Percentiles rank a stretch among this genome's conserved stretches.
Conservation (phyloP, 2,329 filamentous ascomycete species). For the Venturia pyrina region DNA sequence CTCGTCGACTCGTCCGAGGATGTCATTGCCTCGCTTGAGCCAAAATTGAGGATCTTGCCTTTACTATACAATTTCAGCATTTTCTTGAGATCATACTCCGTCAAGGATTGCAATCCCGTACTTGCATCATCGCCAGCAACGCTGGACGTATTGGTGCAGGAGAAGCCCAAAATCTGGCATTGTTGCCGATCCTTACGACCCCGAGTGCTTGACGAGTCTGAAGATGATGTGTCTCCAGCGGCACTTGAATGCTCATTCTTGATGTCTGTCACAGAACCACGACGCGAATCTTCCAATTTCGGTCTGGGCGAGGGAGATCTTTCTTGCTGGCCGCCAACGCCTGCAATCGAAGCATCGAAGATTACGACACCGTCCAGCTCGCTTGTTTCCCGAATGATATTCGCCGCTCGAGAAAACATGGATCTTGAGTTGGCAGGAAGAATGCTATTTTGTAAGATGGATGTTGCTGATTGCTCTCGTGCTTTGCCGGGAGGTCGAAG, state of each 20-base stretch:
- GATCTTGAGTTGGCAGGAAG: conserved; percentile 13
- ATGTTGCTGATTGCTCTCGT: neutral
- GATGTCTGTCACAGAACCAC: neutral
- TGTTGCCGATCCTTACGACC: neutral
- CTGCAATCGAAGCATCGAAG: conserved; percentile 19
- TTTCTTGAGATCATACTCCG: conserved; percentile 4
- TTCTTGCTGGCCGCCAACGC: neutral
- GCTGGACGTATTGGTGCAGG: neutral
- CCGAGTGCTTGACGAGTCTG: neutral
- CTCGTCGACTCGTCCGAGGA: neutral
- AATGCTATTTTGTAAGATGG: conserved; percentile 12
- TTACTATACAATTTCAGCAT: conserved; percentile 25
- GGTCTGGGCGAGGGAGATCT: neutral
- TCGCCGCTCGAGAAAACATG: conserved; percentile 26
- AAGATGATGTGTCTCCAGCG: neutral
- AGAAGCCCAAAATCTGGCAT: conserved; percentile 15
- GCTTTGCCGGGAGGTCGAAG: neutral
- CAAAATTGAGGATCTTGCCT: conserved; percentile 30
- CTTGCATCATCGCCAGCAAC: conserved; percentile 13
- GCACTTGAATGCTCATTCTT: neutral
- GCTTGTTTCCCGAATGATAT: conserved; percentile 29
- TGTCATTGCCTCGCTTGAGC: conserved; percentile 15
- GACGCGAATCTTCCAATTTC: neutral
- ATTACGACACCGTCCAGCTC: conserved; percentile 28
- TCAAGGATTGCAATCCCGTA: conserved; percentile 14